Evolutionary conservation across 2,329 filamentous ascomycete genomes (phyloP).

Genomic region (Cladosporium austrohemisphaericum): DNA sequence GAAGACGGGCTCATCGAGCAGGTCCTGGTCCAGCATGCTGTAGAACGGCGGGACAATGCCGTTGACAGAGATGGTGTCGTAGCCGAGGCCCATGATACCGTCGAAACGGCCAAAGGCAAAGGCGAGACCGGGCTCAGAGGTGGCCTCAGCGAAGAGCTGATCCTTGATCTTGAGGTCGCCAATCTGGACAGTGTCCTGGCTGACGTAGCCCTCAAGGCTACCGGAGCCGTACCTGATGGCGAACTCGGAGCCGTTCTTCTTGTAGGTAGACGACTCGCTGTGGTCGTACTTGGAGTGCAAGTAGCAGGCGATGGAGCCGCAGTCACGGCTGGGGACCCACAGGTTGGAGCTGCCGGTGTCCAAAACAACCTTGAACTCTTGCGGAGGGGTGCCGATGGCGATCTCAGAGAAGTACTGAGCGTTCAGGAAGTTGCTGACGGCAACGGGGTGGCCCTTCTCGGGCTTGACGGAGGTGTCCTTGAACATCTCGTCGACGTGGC

Average conservation of each 20-base stretch:
- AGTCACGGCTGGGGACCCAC: constrained; percentile 90
- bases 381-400: constrained; percentile 82
- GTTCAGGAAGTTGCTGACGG: constrained; percentile 96
- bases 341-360: constrained; percentile 99
- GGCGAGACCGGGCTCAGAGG: constrained; percentile 88
- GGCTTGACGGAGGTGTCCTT: constrained; percentile 65
- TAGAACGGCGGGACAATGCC: constrained; percentile 93
- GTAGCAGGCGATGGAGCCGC: constrained; percentile 95
- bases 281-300: constrained; percentile 97
- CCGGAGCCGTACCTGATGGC: constrained; percentile 95
- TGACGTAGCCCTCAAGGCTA: constrained; percentile 88
- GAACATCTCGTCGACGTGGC: constrained; percentile 74
- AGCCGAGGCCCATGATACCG: constrained; percentile 91
- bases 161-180: constrained; percentile 84
- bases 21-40: constrained; percentile 84
- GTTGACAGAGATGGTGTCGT: constrained; percentile 96
- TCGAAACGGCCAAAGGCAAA: constrained; percentile 98
- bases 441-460: constrained; percentile 71
- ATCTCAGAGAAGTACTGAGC: constrained; percentile 99
- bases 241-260: constrained; percentile 88
- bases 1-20: constrained; percentile 89
- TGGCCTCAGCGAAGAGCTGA: constrained; percentile 95
- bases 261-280: constrained; percentile 80
- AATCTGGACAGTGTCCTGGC: constrained; percentile 79
- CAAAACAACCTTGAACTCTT: constrained; percentile 96